Base-by-base conservation (phyloP, 2,329 filamentous ascomycete genomes). In the Botrytis fabae region DNA sequence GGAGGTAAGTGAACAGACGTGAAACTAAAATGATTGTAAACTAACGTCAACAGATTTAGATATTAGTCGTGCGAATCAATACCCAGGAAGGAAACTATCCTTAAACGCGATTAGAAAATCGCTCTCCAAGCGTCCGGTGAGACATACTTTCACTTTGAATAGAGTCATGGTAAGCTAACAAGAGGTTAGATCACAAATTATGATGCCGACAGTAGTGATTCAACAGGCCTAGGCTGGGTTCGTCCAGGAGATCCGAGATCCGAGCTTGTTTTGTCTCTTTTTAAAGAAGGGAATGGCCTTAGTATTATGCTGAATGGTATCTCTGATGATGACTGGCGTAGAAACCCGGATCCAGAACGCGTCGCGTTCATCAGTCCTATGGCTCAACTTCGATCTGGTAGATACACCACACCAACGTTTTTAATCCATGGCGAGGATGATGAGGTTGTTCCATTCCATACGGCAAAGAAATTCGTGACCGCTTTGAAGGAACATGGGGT, bases 351-450 rank as follows among this genome's bases (percentile, higher is more conserved):
- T 25, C 35, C 40, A 28, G 46, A 65, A 28, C 22, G n/a, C 9
- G 14, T 65, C 54, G 44, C 28, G 28, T 61, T 35, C 22, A 46
- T 54, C 14, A 65, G 46, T 42, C 44, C 59, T 20, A 44, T 71
- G 38, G 59, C 69, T 46, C 69, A 64, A 60, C 42, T 71, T 12
- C 69, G 59, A 6, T 35, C 38, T 10, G 69, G 69, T 32, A 63
- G 18, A 40, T 64, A 71, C 35, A 25, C 22, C 5, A 61, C 35
- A n/a, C 61, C 61, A 28, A 71, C 70, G 32, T 71, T 57, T 38
- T 63, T 71, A n/a, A 71, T 71, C n/a, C 61, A 66, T 12, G 70
- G 62, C 18, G 62, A 46, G 40, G 42, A 48, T 4, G 68, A 70
- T 35, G 51, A 61, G 5, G 40, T 70, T n/a, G 68, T 59, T 20